These are phyloP conservation scores for Porphyrellus sp. DNA, from an alignment of 1,284 basidiomycete species.

Conservation along the genomic window DNA sequence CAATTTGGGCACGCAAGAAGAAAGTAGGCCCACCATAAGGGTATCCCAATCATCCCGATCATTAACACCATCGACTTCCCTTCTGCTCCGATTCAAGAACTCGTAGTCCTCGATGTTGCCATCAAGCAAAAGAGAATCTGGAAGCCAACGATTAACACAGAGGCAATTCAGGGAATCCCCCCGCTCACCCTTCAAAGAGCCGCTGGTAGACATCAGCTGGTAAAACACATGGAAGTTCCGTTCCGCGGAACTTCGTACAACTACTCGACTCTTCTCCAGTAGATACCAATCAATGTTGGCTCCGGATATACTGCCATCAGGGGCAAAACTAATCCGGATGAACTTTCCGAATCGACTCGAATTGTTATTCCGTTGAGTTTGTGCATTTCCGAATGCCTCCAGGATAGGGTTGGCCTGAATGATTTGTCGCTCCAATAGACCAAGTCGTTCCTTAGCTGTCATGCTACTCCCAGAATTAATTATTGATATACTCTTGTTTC, in stretches of 20 bases:
- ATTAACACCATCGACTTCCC: constrained; percentile 93
- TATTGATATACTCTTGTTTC: constrained; percentile 46
- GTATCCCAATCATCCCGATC: constrained; percentile 86
- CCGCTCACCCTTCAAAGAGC: constrained; percentile 57
- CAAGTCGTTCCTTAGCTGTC: constrained; percentile 68
- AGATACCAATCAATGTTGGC: constrained; percentile 99
- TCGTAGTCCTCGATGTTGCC: constrained; percentile 82
- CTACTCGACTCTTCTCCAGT: constrained; percentile 95
- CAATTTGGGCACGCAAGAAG: background rate
- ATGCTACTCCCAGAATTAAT: constrained; percentile 45
- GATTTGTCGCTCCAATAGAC: constrained; percentile 93
- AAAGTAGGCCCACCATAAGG: constrained; percentile 54
- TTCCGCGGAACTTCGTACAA: constrained; percentile 84
- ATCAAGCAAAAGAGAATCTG: constrained; percentile 76
- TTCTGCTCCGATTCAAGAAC: constrained; percentile 86
- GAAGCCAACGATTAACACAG: constrained; percentile 7
- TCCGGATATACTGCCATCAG: constrained; percentile 92
- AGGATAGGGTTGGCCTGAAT: constrained; percentile 97
- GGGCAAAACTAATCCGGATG: constrained; percentile 93
- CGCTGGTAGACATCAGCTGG: constrained; percentile 75
- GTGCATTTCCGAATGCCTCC: constrained; percentile 98
- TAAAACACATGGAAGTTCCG: constrained; percentile 98
- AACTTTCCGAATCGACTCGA: constrained; percentile 99
- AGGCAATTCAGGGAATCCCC: background rate
- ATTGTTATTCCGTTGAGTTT: constrained; percentile 98